phyloP scores from a whole-genome alignment of 306 rosid species.

The Crotalaria pallida region DNA sequence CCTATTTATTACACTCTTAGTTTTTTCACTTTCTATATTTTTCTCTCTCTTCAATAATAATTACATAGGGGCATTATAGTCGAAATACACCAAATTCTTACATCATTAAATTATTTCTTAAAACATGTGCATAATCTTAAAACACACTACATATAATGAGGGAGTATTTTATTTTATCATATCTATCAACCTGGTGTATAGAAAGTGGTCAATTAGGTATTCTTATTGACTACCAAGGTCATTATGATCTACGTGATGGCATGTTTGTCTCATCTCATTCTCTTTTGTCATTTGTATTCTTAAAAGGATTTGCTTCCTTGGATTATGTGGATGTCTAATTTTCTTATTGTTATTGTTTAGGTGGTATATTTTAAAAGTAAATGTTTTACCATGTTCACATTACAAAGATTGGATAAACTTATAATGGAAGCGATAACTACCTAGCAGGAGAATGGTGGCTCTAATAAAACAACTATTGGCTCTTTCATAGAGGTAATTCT shows the following conservation, averaged over 20 bases:
- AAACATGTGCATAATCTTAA: too few species aligned
- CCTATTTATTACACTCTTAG: too few species aligned
- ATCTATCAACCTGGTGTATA: slow-evolving; percentile 7
- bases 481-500: slow-evolving; percentile 79
- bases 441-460: slow-evolving; percentile 77
- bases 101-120: too few species aligned
- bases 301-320: not conserved
- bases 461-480: slow-evolving; percentile 79
- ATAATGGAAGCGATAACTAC: slow-evolving; percentile 73
- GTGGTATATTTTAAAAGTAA: slow-evolving; percentile 2
- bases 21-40: too few species aligned
- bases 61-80: too few species aligned
- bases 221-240: not conserved
- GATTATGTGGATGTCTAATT: not conserved
- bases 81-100: too few species aligned
- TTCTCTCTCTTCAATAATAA: too few species aligned
- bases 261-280: not conserved
- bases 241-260: not conserved
- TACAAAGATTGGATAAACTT: slow-evolving; percentile 74
- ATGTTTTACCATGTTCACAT: slow-evolving; percentile 4
- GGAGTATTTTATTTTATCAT: slow-evolving; percentile 6
- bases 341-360: not conserved
- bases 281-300: not conserved
- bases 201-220: slow-evolving; percentile 3
- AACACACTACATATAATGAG: too few species aligned